Evolutionary conservation across 257 asterid genomes (phyloP), one percentile per base, ranked within the genome.

Genomic region (Solanum corneliomulleri): DNA sequence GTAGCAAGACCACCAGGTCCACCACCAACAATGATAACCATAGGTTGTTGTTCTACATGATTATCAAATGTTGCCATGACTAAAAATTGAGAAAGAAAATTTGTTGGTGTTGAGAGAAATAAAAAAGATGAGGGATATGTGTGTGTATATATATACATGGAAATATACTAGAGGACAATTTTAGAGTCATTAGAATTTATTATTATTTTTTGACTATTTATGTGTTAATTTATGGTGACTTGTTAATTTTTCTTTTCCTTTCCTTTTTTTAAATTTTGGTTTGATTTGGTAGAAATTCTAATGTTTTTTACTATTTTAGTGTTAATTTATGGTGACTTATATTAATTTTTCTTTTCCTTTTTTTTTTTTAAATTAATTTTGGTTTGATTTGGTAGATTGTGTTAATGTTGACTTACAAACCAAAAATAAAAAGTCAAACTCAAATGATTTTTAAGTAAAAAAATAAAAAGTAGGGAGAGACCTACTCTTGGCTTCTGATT

Each of bases 1-100:
- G 94, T 87, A 4, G 98, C 93, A 1, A 96, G 90, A 44, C 98
- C 99, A 9, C 98, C 90, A 6, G 99, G 93, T 0, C 99, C 99
- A 29, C 89, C 95, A 78, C 99, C 99, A 52, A 94, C 93, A 42
- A 95, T 88, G 47, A 90, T 91, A 18, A 91, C 95, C 9, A 83
- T 71, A 11, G 85, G 4, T 66, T 76, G 4, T 66, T 76, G 4
- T 66, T 76, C 88, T 82, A 88, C 29, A 12, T 71, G 4, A 4
- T 35, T 13, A 35, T 42, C 42, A 35, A 27, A 52, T 14, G 23
- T 74, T 42, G 76, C 56, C 77, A 56, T 85, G 42, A 16, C 25
- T 45, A 14, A 14, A 14, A 47, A 35, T 18, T 44, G 15, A 25
- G 10, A 27, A 15, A 27, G 42, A 29, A 27, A 27, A 9, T 27